Evolutionary conservation across 1,284 basidiomycete species (phyloP), one percentile per base, ranked within the genome.

Genomic region (Tilletia horrida): DNA sequence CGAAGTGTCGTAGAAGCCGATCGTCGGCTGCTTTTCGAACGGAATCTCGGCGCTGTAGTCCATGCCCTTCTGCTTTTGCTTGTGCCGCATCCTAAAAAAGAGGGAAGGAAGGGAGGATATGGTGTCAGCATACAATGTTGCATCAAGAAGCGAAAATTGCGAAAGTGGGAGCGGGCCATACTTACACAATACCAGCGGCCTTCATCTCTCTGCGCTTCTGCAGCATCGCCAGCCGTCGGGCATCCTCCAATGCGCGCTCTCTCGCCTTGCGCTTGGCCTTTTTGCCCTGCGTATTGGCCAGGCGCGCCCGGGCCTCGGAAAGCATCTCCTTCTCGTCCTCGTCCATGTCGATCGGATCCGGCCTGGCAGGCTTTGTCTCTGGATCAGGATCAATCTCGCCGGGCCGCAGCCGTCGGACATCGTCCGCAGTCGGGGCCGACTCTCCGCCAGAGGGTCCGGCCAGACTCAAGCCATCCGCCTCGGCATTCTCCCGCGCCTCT

Each of bases 301-400:
- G 86, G 84, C 96, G 89, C 9, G 96, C 96, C 76, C 96, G 89
- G 62, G 96, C 96, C 83, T 99, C 96, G 6, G 94, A 97, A 73
- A 99, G 85, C 96, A 99, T 98, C 83, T 98, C 96, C 88, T 98
- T 98, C 83, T 98, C 96, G 81, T 95, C 96, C 83, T 99, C 96
- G 83, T 99, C 96, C 96, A 99, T 99, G 84, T 99, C 96, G 78
- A 98, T 96, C 4, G 96, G 95, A 85, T 99, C 96, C 4, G 96
- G 96, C 35, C 95, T 87, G 1, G 96, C 96, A 62, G 96, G 92
- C 81, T 97, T 95, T 13, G 95, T 96, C 83, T 99, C 96, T 1
- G 96, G 96, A 84, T 99, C 94, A 1, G 96, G 94, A 82, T 99
- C 96, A 76, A 98, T 95, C 84, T 98, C 96, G 65, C 96, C 96